These are phyloP conservation scores for Hymenoscyphus infarciens DNA, from an alignment of 2,329 filamentous ascomycete genomes.

Conservation along the genomic window DNA sequence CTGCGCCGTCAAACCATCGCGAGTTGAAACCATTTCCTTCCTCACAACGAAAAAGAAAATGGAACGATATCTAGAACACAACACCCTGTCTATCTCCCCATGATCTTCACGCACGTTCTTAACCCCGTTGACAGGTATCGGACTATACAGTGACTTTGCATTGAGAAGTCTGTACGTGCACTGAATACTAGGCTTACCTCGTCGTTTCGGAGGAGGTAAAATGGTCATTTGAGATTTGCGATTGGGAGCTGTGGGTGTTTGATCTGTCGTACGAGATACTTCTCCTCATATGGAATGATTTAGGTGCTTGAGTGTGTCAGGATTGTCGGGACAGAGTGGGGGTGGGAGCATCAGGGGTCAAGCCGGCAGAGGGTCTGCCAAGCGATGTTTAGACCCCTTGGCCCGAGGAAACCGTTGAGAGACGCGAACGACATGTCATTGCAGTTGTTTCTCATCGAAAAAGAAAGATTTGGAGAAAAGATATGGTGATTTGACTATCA, in stretches of 20 bases:
- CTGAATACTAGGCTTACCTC: background rate
- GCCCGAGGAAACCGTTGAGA: background rate
- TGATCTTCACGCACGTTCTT: background rate
- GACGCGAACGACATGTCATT: no score
- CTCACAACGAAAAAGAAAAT: background rate
- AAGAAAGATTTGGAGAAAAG: background rate
- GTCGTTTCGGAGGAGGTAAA: background rate
- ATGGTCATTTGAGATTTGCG: background rate
- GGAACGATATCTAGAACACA: background rate
- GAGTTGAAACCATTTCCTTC: background rate
- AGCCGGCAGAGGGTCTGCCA: background rate
- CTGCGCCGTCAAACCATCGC: background rate
- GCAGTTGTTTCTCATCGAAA: background rate
- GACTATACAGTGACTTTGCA: background rate
- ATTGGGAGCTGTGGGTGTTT: background rate
- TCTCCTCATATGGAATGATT: background rate
- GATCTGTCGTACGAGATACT: background rate
- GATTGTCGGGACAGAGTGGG: background rate
- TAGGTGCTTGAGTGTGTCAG: background rate
- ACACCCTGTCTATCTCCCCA: background rate
- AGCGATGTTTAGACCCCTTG: background rate
- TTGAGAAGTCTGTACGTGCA: background rate
- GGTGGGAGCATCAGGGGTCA: background rate
- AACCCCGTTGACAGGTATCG: background rate
- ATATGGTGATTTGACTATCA: background rate